These are phyloP conservation scores for Phlyctochytrium arcticum DNA, from an alignment of 192 early-diverging fungal genomes.

Conservation along the genomic window DNA sequence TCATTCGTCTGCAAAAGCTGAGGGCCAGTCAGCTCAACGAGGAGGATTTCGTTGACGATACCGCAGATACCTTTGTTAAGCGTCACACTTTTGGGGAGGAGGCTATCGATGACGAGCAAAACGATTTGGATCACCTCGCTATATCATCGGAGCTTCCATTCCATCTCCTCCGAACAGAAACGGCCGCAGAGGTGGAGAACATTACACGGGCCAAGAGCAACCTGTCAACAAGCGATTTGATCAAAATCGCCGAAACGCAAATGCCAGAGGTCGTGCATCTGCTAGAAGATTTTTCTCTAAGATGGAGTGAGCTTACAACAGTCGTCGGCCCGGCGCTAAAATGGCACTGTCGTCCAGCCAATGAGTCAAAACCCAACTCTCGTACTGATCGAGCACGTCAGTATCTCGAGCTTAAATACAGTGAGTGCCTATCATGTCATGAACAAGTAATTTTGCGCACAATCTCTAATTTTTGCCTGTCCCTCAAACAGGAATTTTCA, in stretches of 20 bases:
- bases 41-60: slow-evolving; percentile 79
- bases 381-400: slow-evolving; percentile 18
- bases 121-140: slow-evolving; percentile 24
- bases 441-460: neutral
- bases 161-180: slow-evolving; percentile 19
- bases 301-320: slow-evolving; percentile 32
- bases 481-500: slow-evolving; percentile 32
- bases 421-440: slow-evolving; percentile 16
- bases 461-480: neutral
- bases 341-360: slow-evolving; percentile 26
- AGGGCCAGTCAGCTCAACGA: slow-evolving; percentile 74
- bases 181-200: slow-evolving; percentile 19
- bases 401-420: slow-evolving; percentile 38
- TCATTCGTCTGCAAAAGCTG: slow-evolving; percentile 77
- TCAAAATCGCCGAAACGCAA: slow-evolving; percentile 21
- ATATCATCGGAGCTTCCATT: slow-evolving; percentile 19
- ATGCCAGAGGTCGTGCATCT: slow-evolving; percentile 34
- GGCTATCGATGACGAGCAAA: slow-evolving; percentile 3
- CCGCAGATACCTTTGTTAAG: slow-evolving; percentile 27
- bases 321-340: slow-evolving; percentile 28
- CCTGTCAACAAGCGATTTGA: slow-evolving; percentile 15
- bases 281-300: slow-evolving; percentile 21
- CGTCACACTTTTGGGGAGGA: neutral
- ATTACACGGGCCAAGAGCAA: slow-evolving; percentile 19
- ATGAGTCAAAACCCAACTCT: neutral